Percentiles rank a stretch among this genome's conserved stretches.
Evolutionary conservation across 176 grass and related monocot species (phyloP).

Genomic region (Eragrostis nindensis): DNA sequence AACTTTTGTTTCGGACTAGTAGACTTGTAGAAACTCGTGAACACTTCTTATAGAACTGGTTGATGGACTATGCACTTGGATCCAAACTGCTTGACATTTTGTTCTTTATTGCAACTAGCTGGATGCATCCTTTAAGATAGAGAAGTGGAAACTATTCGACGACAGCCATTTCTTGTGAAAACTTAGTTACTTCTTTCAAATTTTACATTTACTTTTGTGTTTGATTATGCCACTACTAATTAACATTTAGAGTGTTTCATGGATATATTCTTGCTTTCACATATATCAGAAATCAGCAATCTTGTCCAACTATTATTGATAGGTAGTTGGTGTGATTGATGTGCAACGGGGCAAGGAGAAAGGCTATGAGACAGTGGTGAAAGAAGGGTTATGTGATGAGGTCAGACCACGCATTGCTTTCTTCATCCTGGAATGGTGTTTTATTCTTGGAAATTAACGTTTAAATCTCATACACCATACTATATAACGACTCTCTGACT

Average conservation of each 20-base stretch:
- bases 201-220: not conserved
- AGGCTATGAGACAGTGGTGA: conserved; percentile 92
- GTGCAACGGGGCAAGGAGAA: conserved; percentile 86
- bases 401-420: conserved; percentile 48
- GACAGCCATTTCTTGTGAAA: not conserved
- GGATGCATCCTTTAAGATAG: not conserved
- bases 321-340: conserved; percentile 94
- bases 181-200: not conserved
- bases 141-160: no score
- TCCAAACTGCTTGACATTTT: not conserved
- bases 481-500: conserved; percentile 3
- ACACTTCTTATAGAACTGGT: not conserved
- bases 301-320: conserved; percentile 33
- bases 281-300: not conserved
- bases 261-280: conserved; percentile 21
- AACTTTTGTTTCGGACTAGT: not conserved
- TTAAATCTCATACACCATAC: not conserved
- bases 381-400: conserved; percentile 94
- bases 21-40: not conserved
- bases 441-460: conserved; percentile 28
- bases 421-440: conserved; percentile 30
- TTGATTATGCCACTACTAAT: not conserved
- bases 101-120: not conserved
- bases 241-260: conserved; percentile 2
- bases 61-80: not conserved